Conservation (phyloP, 306 rosid species). For the Cucumis melo region DNA sequence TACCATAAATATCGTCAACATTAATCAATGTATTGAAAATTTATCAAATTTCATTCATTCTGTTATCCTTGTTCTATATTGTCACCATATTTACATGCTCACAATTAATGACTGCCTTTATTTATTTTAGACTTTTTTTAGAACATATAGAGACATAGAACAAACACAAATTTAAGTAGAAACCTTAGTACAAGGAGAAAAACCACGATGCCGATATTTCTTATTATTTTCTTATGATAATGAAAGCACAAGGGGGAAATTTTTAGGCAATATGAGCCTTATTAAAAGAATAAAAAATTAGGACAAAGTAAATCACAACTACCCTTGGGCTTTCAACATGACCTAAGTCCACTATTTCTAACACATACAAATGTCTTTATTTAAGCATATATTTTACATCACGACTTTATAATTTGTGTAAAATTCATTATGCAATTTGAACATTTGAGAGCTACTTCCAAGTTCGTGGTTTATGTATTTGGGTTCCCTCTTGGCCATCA, state of each 20-base stretch:
- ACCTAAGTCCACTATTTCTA: too few species aligned
- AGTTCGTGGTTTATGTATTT: neutral
- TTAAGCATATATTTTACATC: neutral
- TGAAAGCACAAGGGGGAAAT: too few species aligned
- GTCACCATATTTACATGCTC: neutral
- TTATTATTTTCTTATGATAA: too few species aligned
- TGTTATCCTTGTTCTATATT: neutral
- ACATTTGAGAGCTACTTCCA: neutral
- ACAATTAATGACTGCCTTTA: neutral
- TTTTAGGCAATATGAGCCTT: too few species aligned
- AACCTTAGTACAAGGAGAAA: too few species aligned
- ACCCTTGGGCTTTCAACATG: too few species aligned
- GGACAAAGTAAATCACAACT: too few species aligned
- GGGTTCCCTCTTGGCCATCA: neutral
- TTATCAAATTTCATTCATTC: neutral
- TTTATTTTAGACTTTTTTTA: too few species aligned
- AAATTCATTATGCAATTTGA: neutral
- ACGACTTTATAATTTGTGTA: neutral
- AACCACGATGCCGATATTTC: too few species aligned
- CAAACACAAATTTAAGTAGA: too few species aligned
- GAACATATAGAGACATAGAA: too few species aligned
- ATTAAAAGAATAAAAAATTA: too few species aligned
- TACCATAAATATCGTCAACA: conserved; percentile 11
- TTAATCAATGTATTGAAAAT: conserved; percentile 3
- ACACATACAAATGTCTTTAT: neutral